A percentile compares a stretch with the other conserved stretches of the same genome.
Evolutionary conservation across 257 asterid genomes (phyloP).

Genomic region (Striga asiatica): DNA sequence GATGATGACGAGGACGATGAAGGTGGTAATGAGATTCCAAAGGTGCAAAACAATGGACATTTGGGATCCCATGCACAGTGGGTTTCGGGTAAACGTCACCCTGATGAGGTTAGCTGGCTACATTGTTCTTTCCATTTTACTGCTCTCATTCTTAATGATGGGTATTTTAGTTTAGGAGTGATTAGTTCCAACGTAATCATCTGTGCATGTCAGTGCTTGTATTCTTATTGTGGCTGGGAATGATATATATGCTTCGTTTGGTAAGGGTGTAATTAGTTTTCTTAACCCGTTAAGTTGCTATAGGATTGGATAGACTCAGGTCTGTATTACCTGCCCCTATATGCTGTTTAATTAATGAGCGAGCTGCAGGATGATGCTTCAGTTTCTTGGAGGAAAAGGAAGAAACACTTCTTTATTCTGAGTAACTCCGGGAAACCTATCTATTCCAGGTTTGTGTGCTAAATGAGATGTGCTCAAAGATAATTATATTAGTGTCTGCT

Average conservation of each 20-base stretch:
- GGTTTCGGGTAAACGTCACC: constrained; percentile 77
- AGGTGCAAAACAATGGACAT: constrained; percentile 31
- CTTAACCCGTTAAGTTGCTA: constrained; percentile 1
- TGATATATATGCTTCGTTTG: background rate
- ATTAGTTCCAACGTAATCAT: background rate
- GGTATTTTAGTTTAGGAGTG: background rate
- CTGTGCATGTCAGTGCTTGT: background rate
- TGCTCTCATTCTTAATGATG: background rate
- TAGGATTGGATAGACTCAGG: background rate
- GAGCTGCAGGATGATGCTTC: constrained; percentile 88
- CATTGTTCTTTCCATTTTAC: background rate
- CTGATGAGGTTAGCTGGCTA: constrained; percentile 52
- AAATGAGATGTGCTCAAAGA: background rate
- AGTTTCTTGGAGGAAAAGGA: constrained; percentile 90
- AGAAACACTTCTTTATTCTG: constrained; percentile 90
- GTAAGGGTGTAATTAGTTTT: background rate
- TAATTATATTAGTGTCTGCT: constrained; percentile 3
- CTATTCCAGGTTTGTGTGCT: constrained; percentile 51
- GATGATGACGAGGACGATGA: constrained; percentile 42
- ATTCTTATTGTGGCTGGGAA: background rate
- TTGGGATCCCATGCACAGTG: constrained; percentile 34
- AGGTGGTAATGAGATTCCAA: constrained; percentile 28
- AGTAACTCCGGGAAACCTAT: constrained; percentile 96
- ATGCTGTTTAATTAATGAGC: constrained; percentile 18
- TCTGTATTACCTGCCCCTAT: background rate